A percentile compares a stretch with the other conserved stretches of the same genome.
Evolutionary conservation across 345 rosid genomes (phyloP).

Genomic region (Erucastrum elatum): DNA sequence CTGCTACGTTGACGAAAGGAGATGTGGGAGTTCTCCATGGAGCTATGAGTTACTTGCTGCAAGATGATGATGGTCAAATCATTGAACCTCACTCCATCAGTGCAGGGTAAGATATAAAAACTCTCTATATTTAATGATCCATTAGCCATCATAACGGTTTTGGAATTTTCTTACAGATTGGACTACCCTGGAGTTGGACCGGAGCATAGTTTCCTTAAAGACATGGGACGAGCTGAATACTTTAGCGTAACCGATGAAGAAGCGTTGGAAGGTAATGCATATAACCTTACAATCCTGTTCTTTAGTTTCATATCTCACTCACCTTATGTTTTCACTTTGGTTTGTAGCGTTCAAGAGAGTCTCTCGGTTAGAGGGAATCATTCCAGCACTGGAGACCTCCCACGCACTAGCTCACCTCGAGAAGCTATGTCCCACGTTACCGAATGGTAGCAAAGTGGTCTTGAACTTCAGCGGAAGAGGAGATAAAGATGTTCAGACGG

Average conservation of each 20-base stretch:
- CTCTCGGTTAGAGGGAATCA: slow-evolving; percentile 79
- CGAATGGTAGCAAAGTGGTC: slow-evolving; percentile 61
- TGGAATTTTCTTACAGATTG: slow-evolving; percentile 51
- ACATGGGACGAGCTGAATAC: slow-evolving; percentile 82
- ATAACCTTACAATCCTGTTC: not conserved
- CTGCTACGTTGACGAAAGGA: slow-evolving; percentile 86
- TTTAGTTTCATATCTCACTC: not conserved
- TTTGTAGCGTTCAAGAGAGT: slow-evolving; percentile 82
- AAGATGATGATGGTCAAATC: slow-evolving; percentile 93
- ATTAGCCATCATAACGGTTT: not conserved
- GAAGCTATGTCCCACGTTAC: slow-evolving; percentile 79
- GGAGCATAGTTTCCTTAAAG: slow-evolving; percentile 93
- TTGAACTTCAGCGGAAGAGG: slow-evolving; percentile 96
- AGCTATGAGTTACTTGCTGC: slow-evolving; percentile 94
- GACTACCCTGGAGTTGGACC: slow-evolving; percentile 99
- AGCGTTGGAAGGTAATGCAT: slow-evolving; percentile 74
- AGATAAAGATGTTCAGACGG: slow-evolving; percentile 93
- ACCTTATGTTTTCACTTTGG: not conserved
- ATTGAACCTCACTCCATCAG: slow-evolving; percentile 92
- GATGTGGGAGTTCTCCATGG: slow-evolving; percentile 94
- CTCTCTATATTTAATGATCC: not conserved
- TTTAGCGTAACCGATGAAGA: slow-evolving; percentile 76
- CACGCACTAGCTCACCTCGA: slow-evolving; percentile 81
- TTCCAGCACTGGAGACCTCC: slow-evolving; percentile 92
- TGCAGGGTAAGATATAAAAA: slow-evolving; percentile 67